A percentile compares a stretch with the other conserved stretches of the same genome.
phyloP scores from a whole-genome alignment of 352 stramenopile genomes.

The Pythium biforme region DNA sequence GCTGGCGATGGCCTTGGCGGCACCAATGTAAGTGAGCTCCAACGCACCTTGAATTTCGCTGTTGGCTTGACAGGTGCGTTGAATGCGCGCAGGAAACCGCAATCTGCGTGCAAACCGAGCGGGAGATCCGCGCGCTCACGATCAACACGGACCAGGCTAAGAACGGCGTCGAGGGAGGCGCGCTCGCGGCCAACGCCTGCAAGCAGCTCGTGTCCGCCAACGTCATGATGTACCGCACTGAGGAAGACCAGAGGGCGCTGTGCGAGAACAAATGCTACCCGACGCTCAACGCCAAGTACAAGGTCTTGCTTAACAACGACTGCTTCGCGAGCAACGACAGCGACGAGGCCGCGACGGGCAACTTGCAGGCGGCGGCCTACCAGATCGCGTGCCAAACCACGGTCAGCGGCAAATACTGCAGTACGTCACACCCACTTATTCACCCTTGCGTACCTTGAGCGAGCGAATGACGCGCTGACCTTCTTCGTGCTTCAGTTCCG shows the following conservation, averaged over 20 bases:
- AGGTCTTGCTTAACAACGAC: conserved; percentile 56
- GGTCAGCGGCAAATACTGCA: conserved; percentile 60
- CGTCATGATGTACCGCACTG: conserved; percentile 45
- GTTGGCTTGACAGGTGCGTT: background rate
- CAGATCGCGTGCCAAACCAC: conserved; percentile 71
- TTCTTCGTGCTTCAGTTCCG: conserved; percentile 34
- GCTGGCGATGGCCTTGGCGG: conserved; percentile 28
- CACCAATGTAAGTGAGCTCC: conserved; percentile 25
- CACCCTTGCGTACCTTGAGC: background rate
- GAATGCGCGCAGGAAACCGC: conserved; percentile 26
- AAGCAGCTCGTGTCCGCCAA: conserved; percentile 57
- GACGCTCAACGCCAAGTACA: conserved; percentile 60
- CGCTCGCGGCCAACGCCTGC: conserved; percentile 51
- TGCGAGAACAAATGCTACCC: conserved; percentile 67
- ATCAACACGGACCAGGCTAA: conserved; percentile 56
- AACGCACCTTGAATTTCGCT: background rate
- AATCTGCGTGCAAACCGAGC: conserved; percentile 45
- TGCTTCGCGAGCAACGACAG: conserved; percentile 57
- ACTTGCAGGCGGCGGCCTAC: conserved; percentile 59
- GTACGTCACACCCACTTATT: conserved; percentile 30
- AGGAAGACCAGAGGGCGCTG: conserved; percentile 57
- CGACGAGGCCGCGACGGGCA: conserved; percentile 54
- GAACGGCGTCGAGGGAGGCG: conserved; percentile 62
- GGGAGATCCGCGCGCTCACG: conserved; percentile 47
- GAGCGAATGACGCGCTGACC: background rate